A percentile compares a stretch with the other conserved stretches of the same genome.
Evolutionary conservation across 176 grass and related monocot genomes (phyloP).

Genomic region (Avena atlantica): DNA sequence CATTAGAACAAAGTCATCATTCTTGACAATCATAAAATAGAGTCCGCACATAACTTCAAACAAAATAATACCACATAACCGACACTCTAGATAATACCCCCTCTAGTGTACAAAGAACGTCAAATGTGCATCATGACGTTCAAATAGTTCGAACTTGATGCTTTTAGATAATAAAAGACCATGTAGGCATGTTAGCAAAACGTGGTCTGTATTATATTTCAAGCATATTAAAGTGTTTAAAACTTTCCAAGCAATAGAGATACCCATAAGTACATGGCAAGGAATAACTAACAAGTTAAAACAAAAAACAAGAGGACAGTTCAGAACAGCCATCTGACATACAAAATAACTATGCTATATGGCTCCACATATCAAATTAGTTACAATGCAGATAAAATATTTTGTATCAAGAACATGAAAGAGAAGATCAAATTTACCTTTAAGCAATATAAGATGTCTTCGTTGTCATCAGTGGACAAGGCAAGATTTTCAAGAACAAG

Average conservation of each 20-base stretch:
- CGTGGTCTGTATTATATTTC: not conserved
- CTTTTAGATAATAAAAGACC: not conserved
- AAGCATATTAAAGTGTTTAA: slow-evolving; percentile 12
- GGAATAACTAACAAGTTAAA: slow-evolving; percentile 19
- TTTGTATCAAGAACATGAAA: slow-evolving; percentile 30
- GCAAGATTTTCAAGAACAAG: slow-evolving; percentile 99
- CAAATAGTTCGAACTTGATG: slow-evolving; percentile 26
- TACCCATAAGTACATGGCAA: slow-evolving; percentile 15
- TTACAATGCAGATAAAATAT: slow-evolving; percentile 21
- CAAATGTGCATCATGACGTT: slow-evolving; percentile 37
- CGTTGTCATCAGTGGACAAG: slow-evolving; percentile 85
- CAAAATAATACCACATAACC: slow-evolving; percentile 23
- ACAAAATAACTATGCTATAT: slow-evolving; percentile 26
- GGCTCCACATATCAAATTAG: slow-evolving; percentile 21
- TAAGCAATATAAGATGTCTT: slow-evolving; percentile 90
- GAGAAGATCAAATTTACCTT: slow-evolving; percentile 61
- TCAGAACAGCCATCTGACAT: not conserved
- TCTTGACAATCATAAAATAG: slow-evolving; percentile 10
- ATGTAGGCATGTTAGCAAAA: slow-evolving; percentile 8
- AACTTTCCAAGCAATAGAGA: not conserved
- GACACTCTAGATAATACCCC: not conserved
- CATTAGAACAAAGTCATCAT: slow-evolving; percentile 35
- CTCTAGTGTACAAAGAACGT: not conserved
- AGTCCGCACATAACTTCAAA: slow-evolving; percentile 33
- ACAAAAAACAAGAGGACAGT: not conserved